Evolutionary conservation across 169 alveolate species (phyloP).

Genomic region (Perkinsus olseni): DNA sequence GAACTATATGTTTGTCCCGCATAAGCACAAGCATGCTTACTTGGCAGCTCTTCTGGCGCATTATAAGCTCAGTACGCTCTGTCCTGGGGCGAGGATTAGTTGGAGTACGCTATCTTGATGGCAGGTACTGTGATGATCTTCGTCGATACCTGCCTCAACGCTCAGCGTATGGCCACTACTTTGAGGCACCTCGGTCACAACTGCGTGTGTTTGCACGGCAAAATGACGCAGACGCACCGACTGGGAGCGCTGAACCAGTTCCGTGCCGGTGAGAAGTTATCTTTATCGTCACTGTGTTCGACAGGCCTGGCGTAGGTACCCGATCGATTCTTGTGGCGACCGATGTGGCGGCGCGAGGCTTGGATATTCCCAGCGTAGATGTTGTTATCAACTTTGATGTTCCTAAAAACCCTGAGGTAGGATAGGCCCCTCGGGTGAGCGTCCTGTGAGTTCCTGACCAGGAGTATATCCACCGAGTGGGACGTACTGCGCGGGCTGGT

Average conservation of each 20-base stretch:
- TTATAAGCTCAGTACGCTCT: slow-evolving; percentile 31
- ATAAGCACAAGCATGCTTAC: slow-evolving; percentile 85
- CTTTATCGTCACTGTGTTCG: neutral
- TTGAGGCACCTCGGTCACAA: slow-evolving; percentile 75
- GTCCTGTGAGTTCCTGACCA: slow-evolving; percentile 45
- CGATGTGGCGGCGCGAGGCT: slow-evolving; percentile 94
- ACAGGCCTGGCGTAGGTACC: slow-evolving; percentile 1
- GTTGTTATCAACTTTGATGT: slow-evolving; percentile 89
- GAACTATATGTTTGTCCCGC: slow-evolving; percentile 85
- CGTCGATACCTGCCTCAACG: slow-evolving; percentile 81
- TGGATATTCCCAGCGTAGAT: slow-evolving; percentile 92
- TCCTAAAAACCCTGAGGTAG: slow-evolving; percentile 41
- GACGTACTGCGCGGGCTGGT: slow-evolving; percentile 98
- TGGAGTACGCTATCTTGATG: no score
- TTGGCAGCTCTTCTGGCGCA: slow-evolving; percentile 68
- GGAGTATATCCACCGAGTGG: slow-evolving; percentile 93
- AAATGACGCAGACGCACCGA: slow-evolving; percentile 87
- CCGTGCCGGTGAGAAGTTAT: slow-evolving; percentile 54
- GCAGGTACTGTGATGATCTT: slow-evolving; percentile 74
- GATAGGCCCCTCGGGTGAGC: neutral
- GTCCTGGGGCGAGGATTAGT: slow-evolving; percentile 47
- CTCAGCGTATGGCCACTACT: slow-evolving; percentile 71
- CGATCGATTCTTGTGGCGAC: slow-evolving; percentile 83
- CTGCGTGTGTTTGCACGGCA: slow-evolving; percentile 89
- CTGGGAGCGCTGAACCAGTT: slow-evolving; percentile 83